These are phyloP conservation scores for Backusella psychrophila DNA, from an alignment of 192 early-diverging fungal species.

Conservation along the genomic window DNA sequence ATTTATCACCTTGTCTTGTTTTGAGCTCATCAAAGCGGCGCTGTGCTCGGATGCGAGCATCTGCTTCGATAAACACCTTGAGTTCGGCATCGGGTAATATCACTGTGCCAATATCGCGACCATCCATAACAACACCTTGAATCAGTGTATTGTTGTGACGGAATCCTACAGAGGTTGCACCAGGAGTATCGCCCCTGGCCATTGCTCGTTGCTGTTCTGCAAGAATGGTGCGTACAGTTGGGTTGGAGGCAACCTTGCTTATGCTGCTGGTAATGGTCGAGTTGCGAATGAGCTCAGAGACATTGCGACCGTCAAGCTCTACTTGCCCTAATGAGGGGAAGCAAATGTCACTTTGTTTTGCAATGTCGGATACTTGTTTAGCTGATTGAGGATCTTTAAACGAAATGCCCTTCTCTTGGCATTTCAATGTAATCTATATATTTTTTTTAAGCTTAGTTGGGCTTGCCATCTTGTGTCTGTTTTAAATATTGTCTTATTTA, in stretches of 20 bases:
- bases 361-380: slow-evolving; percentile 35
- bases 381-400: slow-evolving; percentile 37
- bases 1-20: slow-evolving; percentile 22
- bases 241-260: slow-evolving; percentile 58
- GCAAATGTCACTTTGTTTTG: slow-evolving; percentile 9
- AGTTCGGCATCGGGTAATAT: slow-evolving; percentile 75
- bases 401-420: slow-evolving; percentile 34
- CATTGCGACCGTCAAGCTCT: slow-evolving; percentile 59
- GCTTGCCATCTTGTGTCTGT: neutral
- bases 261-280: slow-evolving; percentile 54
- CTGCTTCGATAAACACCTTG: slow-evolving; percentile 74
- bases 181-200: slow-evolving; percentile 33
- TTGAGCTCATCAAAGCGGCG: slow-evolving; percentile 63
- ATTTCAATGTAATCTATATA: slow-evolving; percentile 41
- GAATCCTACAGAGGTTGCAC: neutral
- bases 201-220: slow-evolving; percentile 53
- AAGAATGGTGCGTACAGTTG: slow-evolving; percentile 50
- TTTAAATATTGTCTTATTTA: slow-evolving; percentile 15
- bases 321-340: slow-evolving; percentile 19
- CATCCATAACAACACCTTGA: slow-evolving; percentile 80
- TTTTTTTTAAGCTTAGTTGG: neutral
- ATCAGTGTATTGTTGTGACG: slow-evolving; percentile 3
- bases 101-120: slow-evolving; percentile 76
- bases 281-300: slow-evolving; percentile 60
- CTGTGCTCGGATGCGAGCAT: slow-evolving; percentile 61